These are phyloP conservation scores for Sordariomycetes sp. DNA, from an alignment of 2,329 filamentous ascomycete genomes.

Conservation along the genomic window DNA sequence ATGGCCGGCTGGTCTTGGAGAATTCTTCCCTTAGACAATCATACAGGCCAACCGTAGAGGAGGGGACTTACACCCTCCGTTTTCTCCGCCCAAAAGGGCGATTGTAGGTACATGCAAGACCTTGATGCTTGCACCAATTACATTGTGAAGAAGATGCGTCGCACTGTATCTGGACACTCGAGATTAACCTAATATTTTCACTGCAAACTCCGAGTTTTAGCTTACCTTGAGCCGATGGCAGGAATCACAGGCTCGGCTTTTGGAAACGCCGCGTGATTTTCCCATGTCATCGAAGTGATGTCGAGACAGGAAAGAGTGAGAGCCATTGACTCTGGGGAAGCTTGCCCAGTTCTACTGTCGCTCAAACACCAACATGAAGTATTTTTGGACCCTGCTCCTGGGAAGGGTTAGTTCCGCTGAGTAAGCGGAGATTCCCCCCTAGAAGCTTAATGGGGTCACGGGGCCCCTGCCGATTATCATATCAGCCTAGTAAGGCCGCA, in stretches of 20 bases:
- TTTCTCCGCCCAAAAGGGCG: conserved; percentile 2
- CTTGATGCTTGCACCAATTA: conserved; percentile 6
- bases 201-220: neutral
- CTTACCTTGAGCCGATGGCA: neutral
- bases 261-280: neutral
- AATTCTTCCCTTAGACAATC: neutral
- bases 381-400: neutral
- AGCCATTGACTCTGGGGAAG: neutral
- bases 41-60: neutral
- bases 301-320: neutral
- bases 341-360: neutral
- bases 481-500: too few species aligned
- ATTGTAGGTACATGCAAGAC: conserved; percentile 5
- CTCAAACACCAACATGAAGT: too few species aligned
- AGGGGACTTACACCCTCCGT: neutral
- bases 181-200: neutral
- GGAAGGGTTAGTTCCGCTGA: neutral
- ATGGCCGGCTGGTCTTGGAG: neutral
- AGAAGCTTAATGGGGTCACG: too few species aligned
- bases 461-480: too few species aligned
- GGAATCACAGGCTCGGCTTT: neutral
- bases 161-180: conserved; percentile 5
- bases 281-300: neutral
- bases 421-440: neutral
- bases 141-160: conserved; percentile 2